These are phyloP conservation scores for Sporothrix variecibatus DNA, from an alignment of 2,329 filamentous ascomycete species.

Conservation along the genomic window DNA sequence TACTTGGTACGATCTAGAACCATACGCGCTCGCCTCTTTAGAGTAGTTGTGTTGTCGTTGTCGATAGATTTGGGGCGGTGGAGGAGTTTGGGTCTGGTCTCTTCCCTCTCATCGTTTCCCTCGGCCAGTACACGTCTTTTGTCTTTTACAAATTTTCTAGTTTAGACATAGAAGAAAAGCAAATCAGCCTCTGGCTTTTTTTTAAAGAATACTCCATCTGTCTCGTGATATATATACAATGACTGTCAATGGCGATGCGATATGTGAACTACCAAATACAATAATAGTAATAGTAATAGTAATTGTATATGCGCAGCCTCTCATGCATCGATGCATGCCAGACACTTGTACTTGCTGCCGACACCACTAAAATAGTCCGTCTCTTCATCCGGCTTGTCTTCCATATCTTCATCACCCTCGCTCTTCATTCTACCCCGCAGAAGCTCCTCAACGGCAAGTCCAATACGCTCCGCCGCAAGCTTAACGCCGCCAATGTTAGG, in stretches of 20 bases:
- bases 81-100: background rate
- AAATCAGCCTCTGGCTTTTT: background rate
- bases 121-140: slow-evolving; percentile 4
- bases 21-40: slow-evolving; percentile 4
- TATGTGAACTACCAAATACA: background rate
- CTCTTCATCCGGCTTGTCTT: background rate
- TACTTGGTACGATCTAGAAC: slow-evolving; percentile 17
- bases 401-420: background rate
- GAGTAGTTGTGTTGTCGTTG: slow-evolving; percentile 5
- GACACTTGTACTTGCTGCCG: slow-evolving; percentile 29
- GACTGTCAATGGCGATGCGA: too few relatives aligned
- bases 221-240: background rate
- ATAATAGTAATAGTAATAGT: background rate
- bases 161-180: slow-evolving; percentile 18
- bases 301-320: background rate
- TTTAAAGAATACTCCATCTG: background rate
- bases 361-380: slow-evolving; percentile 26
- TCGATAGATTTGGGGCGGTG: slow-evolving; percentile 8
- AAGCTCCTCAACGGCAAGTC: slow-evolving; percentile 24
- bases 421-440: background rate
- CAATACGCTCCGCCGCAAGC: slow-evolving; percentile 29
- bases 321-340: slow-evolving; percentile 8
- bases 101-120: background rate
- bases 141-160: background rate
- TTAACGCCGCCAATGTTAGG: slow-evolving; percentile 31